These are phyloP conservation scores for Didymella exigua DNA, from an alignment of 2,329 filamentous ascomycete species.

Conservation along the genomic window DNA sequence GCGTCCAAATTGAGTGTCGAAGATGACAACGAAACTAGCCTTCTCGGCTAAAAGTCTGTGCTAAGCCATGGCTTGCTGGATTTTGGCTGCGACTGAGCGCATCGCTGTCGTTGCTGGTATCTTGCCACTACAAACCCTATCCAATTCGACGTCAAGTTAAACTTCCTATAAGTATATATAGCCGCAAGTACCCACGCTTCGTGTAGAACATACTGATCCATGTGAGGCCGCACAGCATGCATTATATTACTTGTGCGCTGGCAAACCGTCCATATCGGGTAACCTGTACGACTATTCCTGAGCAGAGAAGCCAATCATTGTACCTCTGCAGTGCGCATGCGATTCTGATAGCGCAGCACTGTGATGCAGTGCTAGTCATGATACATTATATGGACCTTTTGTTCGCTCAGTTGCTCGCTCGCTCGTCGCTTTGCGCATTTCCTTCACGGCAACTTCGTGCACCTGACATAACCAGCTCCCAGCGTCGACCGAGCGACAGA, in stretches of 20 bases:
- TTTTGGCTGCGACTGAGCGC: no score
- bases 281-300: constrained; percentile 13
- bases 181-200: background rate
- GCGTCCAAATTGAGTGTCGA: no score
- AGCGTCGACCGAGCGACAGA: background rate
- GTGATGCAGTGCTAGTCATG: background rate
- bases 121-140: background rate
- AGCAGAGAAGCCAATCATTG: background rate
- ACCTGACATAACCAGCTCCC: background rate
- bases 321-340: background rate
- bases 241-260: constrained; percentile 11
- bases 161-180: background rate
- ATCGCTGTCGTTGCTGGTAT: no score
- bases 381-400: background rate
- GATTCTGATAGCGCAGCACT: background rate
- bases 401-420: background rate
- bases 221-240: background rate
- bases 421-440: background rate
- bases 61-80: no score
- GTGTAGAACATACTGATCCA: background rate
- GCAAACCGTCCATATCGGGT: constrained; percentile 8
- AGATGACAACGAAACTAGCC: no score
- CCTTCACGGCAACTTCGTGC: background rate
- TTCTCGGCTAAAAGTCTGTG: no score
- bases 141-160: background rate